These are phyloP conservation scores for Crithidia fasciculata DNA, from an alignment of 208 protist species.

Conservation along the genomic window DNA sequence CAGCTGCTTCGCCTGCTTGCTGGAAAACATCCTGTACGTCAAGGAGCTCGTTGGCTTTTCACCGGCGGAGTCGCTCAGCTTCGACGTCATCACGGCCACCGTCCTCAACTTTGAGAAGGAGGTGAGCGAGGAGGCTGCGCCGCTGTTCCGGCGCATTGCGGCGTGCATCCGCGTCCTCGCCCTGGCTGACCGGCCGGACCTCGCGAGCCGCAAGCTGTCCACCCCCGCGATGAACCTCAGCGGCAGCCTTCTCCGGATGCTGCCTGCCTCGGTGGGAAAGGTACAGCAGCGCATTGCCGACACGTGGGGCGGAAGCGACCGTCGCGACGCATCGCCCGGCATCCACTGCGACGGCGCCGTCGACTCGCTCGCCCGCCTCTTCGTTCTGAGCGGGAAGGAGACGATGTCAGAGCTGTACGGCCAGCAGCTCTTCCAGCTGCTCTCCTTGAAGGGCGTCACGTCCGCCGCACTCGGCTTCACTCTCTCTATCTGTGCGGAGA, in stretches of 20 bases:
- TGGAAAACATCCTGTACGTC: slow-evolving; percentile 46
- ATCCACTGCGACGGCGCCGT: slow-evolving; percentile 31
- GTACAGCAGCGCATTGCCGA: slow-evolving; percentile 32
- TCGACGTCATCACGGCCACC: slow-evolving; percentile 39
- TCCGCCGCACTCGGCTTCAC: slow-evolving; percentile 37
- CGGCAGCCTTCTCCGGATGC: slow-evolving; percentile 30
- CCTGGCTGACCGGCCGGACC: slow-evolving; percentile 29
- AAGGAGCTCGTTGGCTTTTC: slow-evolving; percentile 41
- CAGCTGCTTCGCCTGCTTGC: slow-evolving; percentile 34
- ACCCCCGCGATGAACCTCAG: slow-evolving; percentile 9
- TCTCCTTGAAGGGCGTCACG: slow-evolving; percentile 26
- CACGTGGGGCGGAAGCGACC: slow-evolving; percentile 21
- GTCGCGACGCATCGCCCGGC: slow-evolving; percentile 1
- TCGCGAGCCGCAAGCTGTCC: background rate
- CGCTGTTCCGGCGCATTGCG: slow-evolving; percentile 24
- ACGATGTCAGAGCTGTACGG: slow-evolving; percentile 40
- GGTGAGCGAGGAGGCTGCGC: slow-evolving; percentile 20
- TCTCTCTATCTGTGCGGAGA: slow-evolving; percentile 51
- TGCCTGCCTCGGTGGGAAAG: slow-evolving; percentile 33
- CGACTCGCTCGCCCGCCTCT: slow-evolving; percentile 40
- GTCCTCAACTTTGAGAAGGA: slow-evolving; percentile 40
- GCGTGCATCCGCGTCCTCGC: slow-evolving; percentile 32
- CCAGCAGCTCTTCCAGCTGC: slow-evolving; percentile 51
- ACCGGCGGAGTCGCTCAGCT: slow-evolving; percentile 37
- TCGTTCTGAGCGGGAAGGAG: slow-evolving; percentile 47